Conservation (phyloP, 2,329 filamentous ascomycete species). For the Cercospora sesami region DNA sequence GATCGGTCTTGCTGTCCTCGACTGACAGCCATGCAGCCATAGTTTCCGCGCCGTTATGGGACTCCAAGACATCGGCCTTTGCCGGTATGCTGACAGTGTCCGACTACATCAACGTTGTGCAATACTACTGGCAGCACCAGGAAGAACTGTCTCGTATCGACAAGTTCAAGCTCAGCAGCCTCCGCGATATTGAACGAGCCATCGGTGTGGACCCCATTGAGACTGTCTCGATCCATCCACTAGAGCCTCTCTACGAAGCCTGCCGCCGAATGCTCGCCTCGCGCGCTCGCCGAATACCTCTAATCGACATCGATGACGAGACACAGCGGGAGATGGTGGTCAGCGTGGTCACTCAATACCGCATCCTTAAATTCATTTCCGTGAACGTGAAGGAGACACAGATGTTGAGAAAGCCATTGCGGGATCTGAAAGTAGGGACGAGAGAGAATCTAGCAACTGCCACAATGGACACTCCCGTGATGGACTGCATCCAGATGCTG, state of each 20-base stretch:
- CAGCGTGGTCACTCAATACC: conserved; percentile 96
- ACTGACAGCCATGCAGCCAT: conserved; percentile 64
- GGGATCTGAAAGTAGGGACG: conserved; percentile 80
- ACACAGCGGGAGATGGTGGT: conserved; percentile 90
- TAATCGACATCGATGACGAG: conserved; percentile 92
- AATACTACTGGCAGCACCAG: conserved; percentile 98
- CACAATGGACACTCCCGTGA: conserved; percentile 83
- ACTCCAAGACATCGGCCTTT: conserved; percentile 88
- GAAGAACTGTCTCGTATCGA: conserved; percentile 87
- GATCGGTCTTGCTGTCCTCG: conserved; percentile 6
- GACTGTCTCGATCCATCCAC: conserved; percentile 92
- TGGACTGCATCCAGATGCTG: conserved; percentile 91
- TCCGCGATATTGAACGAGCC: conserved; percentile 93
- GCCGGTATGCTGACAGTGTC: conserved; percentile 92
- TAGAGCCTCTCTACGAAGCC: conserved; percentile 88
- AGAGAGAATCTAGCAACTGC: conserved; percentile 80
- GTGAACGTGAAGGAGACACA: conserved; percentile 91
- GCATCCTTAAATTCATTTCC: conserved; percentile 97
- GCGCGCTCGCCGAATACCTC: conserved; percentile 85
- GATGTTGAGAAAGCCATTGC: conserved; percentile 80
- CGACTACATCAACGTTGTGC: conserved; percentile 97
- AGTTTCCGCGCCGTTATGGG: conserved; percentile 95
- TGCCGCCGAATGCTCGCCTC: conserved; percentile 93
- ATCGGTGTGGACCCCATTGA: conserved; percentile 89
- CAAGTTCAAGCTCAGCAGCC: conserved; percentile 86